Base-by-base conservation (phyloP, 306 rosid species). In the Inga laurina region DNA sequence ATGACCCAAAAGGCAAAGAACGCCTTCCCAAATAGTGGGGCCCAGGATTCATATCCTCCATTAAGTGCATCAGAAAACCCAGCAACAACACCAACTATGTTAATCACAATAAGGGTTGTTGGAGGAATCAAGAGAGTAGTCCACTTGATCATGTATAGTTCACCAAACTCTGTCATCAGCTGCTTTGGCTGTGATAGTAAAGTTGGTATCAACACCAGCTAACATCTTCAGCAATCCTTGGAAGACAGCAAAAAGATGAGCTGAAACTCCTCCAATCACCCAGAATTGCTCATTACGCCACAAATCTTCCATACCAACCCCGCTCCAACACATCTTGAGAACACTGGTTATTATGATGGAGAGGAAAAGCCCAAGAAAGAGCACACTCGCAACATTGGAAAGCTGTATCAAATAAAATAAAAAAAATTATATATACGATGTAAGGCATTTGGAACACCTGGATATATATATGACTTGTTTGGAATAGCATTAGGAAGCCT, bases 221-320 rank as follows among this genome's bases (percentile, higher is more conserved):
- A 91, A 74, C 96, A 92, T 92, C 88, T 96, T 96, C 1, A 96
- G 92, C 9, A 96, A 85, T 62, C 99, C 99, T 92, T 96, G 99
- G 89, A 93, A 96, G 68, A 96, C 97, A n/a, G 99, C 99, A 71
- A 96, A 96, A 16, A 96, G 88, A 92, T 96, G 99, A 8, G 98
- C 98, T 48, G 98, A 96, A 74, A 92, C 97, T 21, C 99, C 99
- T 88, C 98, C 97, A 13, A 94, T 96, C 77, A 96, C 99, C 99
- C 99, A 96, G 81, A 96, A 96, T 82, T 96, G 98, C 91, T 96
- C 97, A 3, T 94, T 96, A 82, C 99, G 94, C 99, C 99, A 94
- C 81, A 91, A 78, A 78, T 93, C 99, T 83, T 91, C 94, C 0
- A 96, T 92, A 49, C 90, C 80, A n/a, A 96, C 97, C 1, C 98